phyloP scores from a whole-genome alignment of 305 asterid genomes.

The Ilex paraguariensis region DNA sequence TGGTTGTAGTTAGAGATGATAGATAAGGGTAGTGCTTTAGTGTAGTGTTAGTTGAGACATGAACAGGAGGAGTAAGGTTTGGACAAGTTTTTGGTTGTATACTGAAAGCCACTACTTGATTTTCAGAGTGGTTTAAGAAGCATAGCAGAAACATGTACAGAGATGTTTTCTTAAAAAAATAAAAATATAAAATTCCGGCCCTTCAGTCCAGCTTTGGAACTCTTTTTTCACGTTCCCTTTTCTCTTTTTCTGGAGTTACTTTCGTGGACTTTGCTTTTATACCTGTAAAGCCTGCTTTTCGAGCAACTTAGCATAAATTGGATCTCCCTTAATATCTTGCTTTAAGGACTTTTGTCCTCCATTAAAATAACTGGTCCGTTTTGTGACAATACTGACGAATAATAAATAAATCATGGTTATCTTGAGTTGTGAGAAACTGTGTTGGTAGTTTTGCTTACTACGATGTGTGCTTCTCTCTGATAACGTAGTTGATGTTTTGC shows the following conservation, averaged over 20 bases:
- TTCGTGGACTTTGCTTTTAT: neutral
- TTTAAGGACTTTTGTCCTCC: neutral
- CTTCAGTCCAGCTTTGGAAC: neutral
- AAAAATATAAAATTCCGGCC: neutral
- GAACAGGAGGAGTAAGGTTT: neutral
- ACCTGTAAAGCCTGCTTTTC: neutral
- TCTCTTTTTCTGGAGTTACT: too few species aligned
- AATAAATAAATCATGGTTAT: too few species aligned
- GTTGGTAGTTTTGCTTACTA: too few species aligned
- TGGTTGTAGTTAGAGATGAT: neutral
- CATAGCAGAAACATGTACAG: slow-evolving; percentile 26
- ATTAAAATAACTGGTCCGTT: too few species aligned
- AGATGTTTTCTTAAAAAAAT: neutral
- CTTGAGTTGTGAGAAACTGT: too few species aligned
- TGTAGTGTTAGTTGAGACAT: slow-evolving; percentile 1
- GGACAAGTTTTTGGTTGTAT: slow-evolving; percentile 6
- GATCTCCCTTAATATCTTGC: neutral
- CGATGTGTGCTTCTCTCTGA: too few species aligned
- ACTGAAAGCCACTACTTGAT: slow-evolving; percentile 19
- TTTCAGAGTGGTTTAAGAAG: slow-evolving; percentile 13
- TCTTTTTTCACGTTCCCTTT: neutral
- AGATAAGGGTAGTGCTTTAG: neutral
- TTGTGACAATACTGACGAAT: too few species aligned
- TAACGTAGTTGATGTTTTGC: too few species aligned
- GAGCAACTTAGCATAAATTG: neutral